Conservation (phyloP, 768 basidiomycete species). For the Tulasnella sp. region DNA sequence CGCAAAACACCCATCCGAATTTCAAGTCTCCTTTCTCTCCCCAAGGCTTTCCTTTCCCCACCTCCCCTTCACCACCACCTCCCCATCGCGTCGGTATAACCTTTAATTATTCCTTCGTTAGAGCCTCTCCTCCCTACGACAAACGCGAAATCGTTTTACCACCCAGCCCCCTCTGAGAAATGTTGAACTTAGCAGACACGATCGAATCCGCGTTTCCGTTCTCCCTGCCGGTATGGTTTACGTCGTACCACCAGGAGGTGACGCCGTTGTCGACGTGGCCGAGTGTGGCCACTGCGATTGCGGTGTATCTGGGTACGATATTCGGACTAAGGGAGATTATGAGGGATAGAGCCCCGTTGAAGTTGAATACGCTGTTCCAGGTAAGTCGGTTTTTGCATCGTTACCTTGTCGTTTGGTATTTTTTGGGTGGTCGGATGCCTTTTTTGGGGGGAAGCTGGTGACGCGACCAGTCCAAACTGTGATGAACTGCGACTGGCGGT, state of each 20-base stretch:
- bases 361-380: slow-evolving; percentile 76
- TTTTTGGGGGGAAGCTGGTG: neutral
- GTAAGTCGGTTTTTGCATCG: too few species aligned
- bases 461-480: too few species aligned
- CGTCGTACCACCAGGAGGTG: slow-evolving; percentile 53
- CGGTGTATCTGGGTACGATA: slow-evolving; percentile 73
- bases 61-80: slow-evolving; percentile 27
- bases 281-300: slow-evolving; percentile 56
- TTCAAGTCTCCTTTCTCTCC: slow-evolving; percentile 10
- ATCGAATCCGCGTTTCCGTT: slow-evolving; percentile 5
- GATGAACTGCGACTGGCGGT: too few species aligned
- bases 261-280: slow-evolving; percentile 71
- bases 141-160: too few species aligned
- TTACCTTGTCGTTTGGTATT: too few species aligned
- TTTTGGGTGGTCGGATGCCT: too few species aligned
- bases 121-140: too few species aligned
- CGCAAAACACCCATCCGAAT: neutral
- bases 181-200: slow-evolving; percentile 14
- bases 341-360: slow-evolving; percentile 59
- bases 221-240: slow-evolving; percentile 39
- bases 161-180: neutral
- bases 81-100: neutral
- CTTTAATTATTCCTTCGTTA: too few species aligned
- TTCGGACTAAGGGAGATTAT: slow-evolving; percentile 77
- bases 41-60: slow-evolving; percentile 21